Evolutionary conservation across 495 filamentous ascomycete species (phyloP).

Genomic region (Xylaria castorea): DNA sequence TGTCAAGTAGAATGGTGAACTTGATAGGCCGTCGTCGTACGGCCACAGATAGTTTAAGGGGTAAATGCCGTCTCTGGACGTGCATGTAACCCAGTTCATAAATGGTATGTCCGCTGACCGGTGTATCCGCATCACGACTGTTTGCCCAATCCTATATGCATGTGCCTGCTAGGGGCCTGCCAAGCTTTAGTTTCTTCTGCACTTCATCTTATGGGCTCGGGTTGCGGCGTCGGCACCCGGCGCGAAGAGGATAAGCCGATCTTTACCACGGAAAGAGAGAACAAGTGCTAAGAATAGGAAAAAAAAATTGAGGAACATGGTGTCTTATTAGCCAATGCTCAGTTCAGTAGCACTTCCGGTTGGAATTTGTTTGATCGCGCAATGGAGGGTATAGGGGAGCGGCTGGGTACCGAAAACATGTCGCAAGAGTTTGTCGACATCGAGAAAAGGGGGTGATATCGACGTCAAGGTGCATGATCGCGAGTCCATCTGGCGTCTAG

Average conservation of each 20-base stretch:
- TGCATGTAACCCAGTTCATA: conserved; percentile 8
- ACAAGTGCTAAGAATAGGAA: conserved; percentile 2
- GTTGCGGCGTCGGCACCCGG: background rate
- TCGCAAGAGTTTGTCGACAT: background rate
- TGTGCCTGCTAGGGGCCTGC: conserved; percentile 9
- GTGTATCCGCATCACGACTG: background rate
- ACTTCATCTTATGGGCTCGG: background rate
- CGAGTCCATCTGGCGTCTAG: background rate
- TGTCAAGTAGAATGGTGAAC: background rate
- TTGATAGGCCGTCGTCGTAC: background rate
- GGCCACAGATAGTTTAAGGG: conserved; percentile 9
- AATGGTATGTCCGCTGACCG: conserved; percentile 3
- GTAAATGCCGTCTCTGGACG: background rate
- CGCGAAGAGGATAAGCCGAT: background rate
- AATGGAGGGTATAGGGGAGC: conserved; percentile 21
- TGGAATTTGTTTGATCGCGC: background rate
- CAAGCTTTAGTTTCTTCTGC: background rate
- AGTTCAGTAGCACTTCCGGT: conserved; percentile 1
- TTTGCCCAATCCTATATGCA: background rate
- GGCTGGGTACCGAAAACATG: background rate
- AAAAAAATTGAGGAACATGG: background rate
- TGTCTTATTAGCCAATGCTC: background rate
- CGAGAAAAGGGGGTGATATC: conserved; percentile 4
- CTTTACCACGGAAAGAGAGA: background rate
- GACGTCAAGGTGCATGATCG: background rate